phyloP scores from a whole-genome alignment of 768 basidiomycete species.

The Auricularia sp. region DNA sequence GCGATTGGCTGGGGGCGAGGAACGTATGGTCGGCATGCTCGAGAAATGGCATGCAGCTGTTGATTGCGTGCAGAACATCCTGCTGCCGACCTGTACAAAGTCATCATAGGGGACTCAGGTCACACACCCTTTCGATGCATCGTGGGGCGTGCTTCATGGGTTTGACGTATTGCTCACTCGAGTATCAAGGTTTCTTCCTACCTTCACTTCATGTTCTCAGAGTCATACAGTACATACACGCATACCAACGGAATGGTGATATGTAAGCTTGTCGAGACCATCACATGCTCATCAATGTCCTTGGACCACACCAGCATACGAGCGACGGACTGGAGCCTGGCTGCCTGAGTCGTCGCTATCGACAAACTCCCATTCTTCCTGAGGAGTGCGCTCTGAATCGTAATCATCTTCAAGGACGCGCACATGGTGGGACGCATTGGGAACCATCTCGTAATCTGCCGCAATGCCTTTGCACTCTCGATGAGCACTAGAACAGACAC shows the following conservation, averaged over 20 bases:
- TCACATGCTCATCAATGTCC: too few relatives aligned
- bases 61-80: background rate
- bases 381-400: background rate
- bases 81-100: background rate
- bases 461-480: background rate
- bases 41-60: background rate
- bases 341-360: background rate
- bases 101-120: too few relatives aligned
- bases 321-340: too few relatives aligned
- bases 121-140: too few relatives aligned
- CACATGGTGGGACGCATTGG: background rate
- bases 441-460: background rate
- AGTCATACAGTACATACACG: too few relatives aligned
- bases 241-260: too few relatives aligned
- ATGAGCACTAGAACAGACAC: background rate
- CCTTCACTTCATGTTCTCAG: too few relatives aligned
- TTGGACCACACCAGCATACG: too few relatives aligned
- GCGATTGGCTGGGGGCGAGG: background rate
- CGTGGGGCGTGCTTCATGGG: too few relatives aligned
- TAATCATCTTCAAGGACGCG: background rate
- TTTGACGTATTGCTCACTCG: too few relatives aligned
- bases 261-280: too few relatives aligned
- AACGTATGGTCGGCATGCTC: background rate
- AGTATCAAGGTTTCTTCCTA: too few relatives aligned
- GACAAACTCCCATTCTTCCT: background rate